Conservation (phyloP, 164 flowering plant genomes). For the Dillenia turbinata region DNA sequence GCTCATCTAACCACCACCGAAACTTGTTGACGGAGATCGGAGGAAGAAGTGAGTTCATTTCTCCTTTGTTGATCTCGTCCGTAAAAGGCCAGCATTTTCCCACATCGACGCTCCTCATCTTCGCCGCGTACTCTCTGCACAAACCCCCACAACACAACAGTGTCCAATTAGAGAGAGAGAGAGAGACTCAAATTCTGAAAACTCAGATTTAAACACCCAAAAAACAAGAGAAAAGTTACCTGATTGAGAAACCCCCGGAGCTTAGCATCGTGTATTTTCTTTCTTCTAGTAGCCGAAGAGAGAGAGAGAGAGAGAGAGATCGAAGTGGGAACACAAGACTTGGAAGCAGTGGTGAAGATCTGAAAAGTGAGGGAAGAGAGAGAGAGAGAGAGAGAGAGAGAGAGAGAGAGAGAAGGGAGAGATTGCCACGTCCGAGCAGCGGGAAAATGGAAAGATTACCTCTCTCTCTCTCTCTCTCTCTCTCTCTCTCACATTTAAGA, state of each 20-base stretch:
- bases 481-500: slow-evolving; percentile 24
- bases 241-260: slow-evolving; percentile 48
- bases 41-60: slow-evolving; percentile 28
- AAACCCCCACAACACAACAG: background rate
- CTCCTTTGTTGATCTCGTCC: slow-evolving; percentile 8
- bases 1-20: slow-evolving; percentile 57
- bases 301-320: slow-evolving; percentile 4
- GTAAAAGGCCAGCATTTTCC: slow-evolving; percentile 59
- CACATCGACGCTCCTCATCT: slow-evolving; percentile 47
- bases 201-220: background rate
- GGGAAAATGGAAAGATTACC: background rate
- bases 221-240: slow-evolving; percentile 22
- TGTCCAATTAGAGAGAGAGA: background rate
- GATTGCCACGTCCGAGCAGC: too few species aligned
- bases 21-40: slow-evolving; percentile 42
- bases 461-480: slow-evolving; percentile 1
- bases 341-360: background rate
- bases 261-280: slow-evolving; percentile 28
- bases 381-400: slow-evolving; percentile 8
- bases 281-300: background rate
- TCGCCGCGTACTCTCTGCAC: slow-evolving; percentile 45
- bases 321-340: background rate
- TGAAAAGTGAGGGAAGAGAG: background rate
- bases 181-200: background rate
- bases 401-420: background rate